phyloP scores from a whole-genome alignment of 495 filamentous ascomycete genomes.

The Pyrenula aspistea region DNA sequence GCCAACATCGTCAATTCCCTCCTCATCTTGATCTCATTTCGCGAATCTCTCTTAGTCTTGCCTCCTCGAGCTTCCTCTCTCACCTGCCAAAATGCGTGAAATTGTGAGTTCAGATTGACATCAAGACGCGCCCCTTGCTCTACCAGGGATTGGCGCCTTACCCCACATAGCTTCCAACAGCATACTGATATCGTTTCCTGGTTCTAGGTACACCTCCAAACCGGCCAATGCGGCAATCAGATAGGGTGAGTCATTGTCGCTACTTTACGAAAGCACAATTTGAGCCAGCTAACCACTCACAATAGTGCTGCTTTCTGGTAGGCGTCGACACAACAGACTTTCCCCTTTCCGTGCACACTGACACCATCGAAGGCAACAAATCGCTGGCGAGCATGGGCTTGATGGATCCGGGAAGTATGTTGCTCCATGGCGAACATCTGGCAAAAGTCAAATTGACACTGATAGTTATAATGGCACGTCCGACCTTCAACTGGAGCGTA shows the following conservation, averaged over 20 bases:
- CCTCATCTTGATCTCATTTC: neutral
- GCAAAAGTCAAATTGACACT: conserved; percentile 12
- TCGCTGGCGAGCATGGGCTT: conserved; percentile 98
- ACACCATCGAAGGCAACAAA: conserved; percentile 60
- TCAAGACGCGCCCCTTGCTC: conserved; percentile 16
- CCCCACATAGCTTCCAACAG: conserved; percentile 20
- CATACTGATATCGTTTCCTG: conserved; percentile 22
- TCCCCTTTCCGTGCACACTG: conserved; percentile 13
- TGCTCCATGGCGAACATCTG: conserved; percentile 4
- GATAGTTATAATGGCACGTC: conserved; percentile 90
- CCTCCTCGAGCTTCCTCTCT: conserved; percentile 6
- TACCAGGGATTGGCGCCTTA: conserved; percentile 25
- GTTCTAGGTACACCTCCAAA: conserved; percentile 88
- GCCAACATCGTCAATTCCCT: neutral
- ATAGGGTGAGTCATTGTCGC: conserved; percentile 27
- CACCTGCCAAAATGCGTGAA: conserved; percentile 69
- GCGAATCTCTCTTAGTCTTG: neutral
- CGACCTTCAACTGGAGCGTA: conserved; percentile 97
- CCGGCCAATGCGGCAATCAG: conserved; percentile 74
- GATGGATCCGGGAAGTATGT: conserved; percentile 88
- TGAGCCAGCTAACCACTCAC: conserved; percentile 95
- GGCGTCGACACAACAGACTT: conserved; percentile 16
- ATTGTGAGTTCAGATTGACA: conserved; percentile 52
- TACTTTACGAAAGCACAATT: neutral
- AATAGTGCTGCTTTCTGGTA: conserved; percentile 95